These are phyloP conservation scores for Lolium multiflorum DNA, from an alignment of 176 grass and related monocot species.

Conservation along the genomic window DNA sequence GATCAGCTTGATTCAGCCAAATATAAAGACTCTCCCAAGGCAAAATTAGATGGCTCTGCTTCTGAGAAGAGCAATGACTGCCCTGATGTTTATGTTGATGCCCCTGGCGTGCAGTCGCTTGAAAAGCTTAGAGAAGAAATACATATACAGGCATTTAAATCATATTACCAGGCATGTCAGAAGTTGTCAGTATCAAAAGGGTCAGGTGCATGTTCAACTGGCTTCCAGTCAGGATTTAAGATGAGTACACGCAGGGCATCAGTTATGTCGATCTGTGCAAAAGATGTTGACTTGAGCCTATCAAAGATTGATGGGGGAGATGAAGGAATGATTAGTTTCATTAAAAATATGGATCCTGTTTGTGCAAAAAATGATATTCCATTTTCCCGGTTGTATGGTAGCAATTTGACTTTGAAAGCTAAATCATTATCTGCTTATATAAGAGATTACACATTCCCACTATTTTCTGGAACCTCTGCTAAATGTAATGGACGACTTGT, in stretches of 20 bases:
- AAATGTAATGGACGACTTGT: constrained; percentile 96
- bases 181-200: constrained; percentile 79
- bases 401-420: constrained; percentile 85
- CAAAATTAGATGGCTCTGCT: constrained; percentile 48
- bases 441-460: constrained; percentile 90
- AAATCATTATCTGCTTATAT: constrained; percentile 67
- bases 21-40: constrained; percentile 50
- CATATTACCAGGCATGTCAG: constrained; percentile 85
- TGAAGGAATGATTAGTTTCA: constrained; percentile 85
- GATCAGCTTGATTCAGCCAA: constrained; percentile 59
- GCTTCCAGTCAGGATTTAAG: constrained; percentile 97
- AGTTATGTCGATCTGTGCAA: constrained; percentile 77
- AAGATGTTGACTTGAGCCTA: constrained; percentile 86
- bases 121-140: constrained; percentile 79
- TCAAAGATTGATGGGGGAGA: constrained; percentile 83
- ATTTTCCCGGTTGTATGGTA: constrained; percentile 92
- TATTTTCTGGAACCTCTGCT: constrained; percentile 77
- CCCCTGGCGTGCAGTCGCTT: constrained; percentile 44
- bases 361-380: constrained; percentile 87
- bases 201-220: constrained; percentile 77
- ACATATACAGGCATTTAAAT: constrained; percentile 70
- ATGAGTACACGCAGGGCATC: constrained; percentile 75
- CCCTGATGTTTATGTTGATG: constrained; percentile 57
- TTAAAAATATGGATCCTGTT: constrained; percentile 73
- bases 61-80: constrained; percentile 57